Base-by-base conservation (phyloP, 257 asterid genomes). In the Henckelia pumila region DNA sequence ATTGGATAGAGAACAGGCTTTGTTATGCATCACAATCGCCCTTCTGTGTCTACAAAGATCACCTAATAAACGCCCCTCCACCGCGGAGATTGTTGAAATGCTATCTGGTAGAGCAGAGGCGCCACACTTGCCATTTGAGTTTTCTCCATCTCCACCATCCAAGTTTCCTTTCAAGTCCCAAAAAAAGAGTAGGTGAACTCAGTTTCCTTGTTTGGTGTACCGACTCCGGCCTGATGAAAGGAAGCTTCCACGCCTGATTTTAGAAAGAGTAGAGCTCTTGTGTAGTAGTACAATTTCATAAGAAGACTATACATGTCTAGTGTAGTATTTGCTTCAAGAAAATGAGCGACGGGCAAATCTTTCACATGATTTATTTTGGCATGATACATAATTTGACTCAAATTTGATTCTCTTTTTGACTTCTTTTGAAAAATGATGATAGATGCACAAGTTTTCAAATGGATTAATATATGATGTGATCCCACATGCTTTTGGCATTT, bases 151-250 rank as follows among this genome's bases (percentile, higher is more conserved):
- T 0, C 52, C 52, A 14, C 52, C 52, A 44, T 44, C 52, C 52
- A 44, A 44, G n/a, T 13, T 44, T 44, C 52, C 52, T 14, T 44
- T 44, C 52, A 86, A 81, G 86, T 78, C 95, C 59, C 64, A 87
- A 81, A 88, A 78, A 75, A 89, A 82, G 72, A 75, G 80, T 64
- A 80, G 88, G 72, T 89, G 78, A 87, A 77, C 58, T 69, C 55
- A 28, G 9, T 17, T 33, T 10, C 19, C n/a, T 7, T 49, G 7
- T 56, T 30, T 2, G 52, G 52, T 44, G 52, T 14, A 44, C 52
- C 52, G 19, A 14, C 52, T 4, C 52, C 52, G 1, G n/a, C 19
- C 19, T 13, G 6, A 44, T 14, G n/a, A 14, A 14, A 44, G 19
- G 19, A 44, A 44, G 19, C 52, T 44, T 14, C 52, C 52, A 3